A percentile compares a stretch with the other conserved stretches of the same genome.
These are phyloP conservation scores for Nicotiana knightiana DNA, from an alignment of 257 asterid genomes.

Conservation along the genomic window DNA sequence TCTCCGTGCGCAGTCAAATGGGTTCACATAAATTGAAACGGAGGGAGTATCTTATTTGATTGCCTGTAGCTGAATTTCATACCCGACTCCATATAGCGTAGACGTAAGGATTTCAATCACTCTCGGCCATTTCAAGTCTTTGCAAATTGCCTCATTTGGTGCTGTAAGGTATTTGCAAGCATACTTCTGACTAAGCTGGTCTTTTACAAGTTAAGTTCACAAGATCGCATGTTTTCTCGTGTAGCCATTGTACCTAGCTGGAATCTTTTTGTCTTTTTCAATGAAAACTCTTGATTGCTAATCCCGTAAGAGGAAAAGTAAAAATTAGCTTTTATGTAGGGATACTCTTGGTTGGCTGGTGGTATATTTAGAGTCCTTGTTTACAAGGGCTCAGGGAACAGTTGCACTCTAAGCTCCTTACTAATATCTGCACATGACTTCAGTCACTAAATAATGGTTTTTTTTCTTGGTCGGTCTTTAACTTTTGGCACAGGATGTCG, in stretches of 20 bases:
- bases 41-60: not conserved
- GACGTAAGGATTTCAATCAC: not conserved
- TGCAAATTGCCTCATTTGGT: not conserved
- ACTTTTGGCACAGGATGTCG: conserved; percentile 65
- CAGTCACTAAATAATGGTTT: not conserved
- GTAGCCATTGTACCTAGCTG: not conserved
- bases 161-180: not conserved
- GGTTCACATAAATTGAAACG: too few relatives aligned
- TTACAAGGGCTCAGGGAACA: not conserved
- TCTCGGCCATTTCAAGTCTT: not conserved
- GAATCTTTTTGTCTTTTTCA: not conserved
- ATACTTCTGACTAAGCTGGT: not conserved
- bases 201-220: not conserved
- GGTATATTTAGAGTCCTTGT: not conserved
- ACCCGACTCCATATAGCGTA: not conserved
- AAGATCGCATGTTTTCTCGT: not conserved
- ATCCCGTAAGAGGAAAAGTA: not conserved
- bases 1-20: too few relatives aligned
- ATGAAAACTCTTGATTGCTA: not conserved
- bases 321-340: not conserved
- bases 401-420: not conserved
- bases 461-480: conserved; percentile 11
- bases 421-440: not conserved
- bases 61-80: not conserved
- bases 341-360: conserved; percentile 1